Percentiles rank a stretch among this genome's conserved stretches.
Conservation (phyloP, 192 early-diverging fungal species). For the Kappamyces sp. region DNA sequence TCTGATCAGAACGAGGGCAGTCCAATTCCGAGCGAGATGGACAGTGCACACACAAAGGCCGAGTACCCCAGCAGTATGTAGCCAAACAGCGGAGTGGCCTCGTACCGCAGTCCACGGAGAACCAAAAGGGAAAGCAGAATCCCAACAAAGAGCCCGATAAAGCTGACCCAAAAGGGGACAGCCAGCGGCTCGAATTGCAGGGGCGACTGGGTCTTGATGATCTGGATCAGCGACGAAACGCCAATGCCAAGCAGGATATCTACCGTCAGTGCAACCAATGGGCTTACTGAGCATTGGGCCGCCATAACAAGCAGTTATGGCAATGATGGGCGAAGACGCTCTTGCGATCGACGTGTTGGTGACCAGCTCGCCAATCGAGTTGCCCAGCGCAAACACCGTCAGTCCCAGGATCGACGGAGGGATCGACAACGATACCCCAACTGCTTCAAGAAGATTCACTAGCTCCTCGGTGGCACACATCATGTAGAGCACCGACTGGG, state of each 20-base stretch:
- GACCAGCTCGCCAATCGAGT: slow-evolving; percentile 67
- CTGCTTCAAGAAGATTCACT: slow-evolving; percentile 70
- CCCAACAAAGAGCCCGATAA: too few relatives aligned
- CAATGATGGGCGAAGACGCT: slow-evolving; percentile 92
- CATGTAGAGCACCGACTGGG: slow-evolving; percentile 1
- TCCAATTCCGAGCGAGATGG: too few relatives aligned
- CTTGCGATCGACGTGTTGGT: slow-evolving; percentile 87
- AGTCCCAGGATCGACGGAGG: slow-evolving; percentile 70
- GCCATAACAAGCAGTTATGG: slow-evolving; percentile 89
- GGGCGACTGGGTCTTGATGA: too few relatives aligned
- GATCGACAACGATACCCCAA: slow-evolving; percentile 70
- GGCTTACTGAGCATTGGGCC: slow-evolving; percentile 78
- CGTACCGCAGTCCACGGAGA: too few relatives aligned
- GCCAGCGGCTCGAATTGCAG: too few relatives aligned
- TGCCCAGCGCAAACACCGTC: slow-evolving; percentile 75
- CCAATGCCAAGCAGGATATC: slow-evolving; percentile 82
- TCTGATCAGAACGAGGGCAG: too few relatives aligned
- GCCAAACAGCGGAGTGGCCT: too few relatives aligned
- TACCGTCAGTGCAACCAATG: slow-evolving; percentile 12
- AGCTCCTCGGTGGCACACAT: slow-evolving; percentile 79
- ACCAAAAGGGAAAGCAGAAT: too few relatives aligned
- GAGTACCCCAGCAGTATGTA: too few relatives aligned
- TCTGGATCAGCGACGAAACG: too few relatives aligned
- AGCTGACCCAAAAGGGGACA: too few relatives aligned
- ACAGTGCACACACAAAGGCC: too few relatives aligned